A percentile compares a stretch with the other conserved stretches of the same genome.
These are phyloP conservation scores for Arachis hypogaea DNA, from an alignment of 306 rosid genomes.

Conservation along the genomic window DNA sequence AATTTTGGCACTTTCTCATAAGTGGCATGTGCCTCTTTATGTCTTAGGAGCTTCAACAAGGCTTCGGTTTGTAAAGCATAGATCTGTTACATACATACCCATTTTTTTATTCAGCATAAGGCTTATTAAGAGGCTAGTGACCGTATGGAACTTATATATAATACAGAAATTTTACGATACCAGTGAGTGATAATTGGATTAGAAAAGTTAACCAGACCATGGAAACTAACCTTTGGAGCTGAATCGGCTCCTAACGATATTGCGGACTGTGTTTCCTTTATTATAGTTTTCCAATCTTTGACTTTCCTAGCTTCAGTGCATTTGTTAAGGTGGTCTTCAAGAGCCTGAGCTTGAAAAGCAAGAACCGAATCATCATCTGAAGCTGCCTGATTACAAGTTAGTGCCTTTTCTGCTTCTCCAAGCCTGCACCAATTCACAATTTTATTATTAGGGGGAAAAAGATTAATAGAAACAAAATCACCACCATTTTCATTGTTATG, in stretches of 20 bases:
- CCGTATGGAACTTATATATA: background rate
- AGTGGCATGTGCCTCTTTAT: slow-evolving; percentile 71
- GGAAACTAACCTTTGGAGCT: slow-evolving; percentile 68
- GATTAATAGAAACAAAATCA: background rate
- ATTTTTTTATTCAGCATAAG: slow-evolving; percentile 29
- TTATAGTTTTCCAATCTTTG: slow-evolving; percentile 66
- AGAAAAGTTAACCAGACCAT: background rate
- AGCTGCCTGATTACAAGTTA: slow-evolving; percentile 55
- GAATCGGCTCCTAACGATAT: slow-evolving; percentile 76
- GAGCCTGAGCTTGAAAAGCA: slow-evolving; percentile 55
- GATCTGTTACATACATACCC: slow-evolving; percentile 47
- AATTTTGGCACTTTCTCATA: slow-evolving; percentile 67
- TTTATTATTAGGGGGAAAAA: slow-evolving; percentile 9
- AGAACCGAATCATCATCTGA: slow-evolving; percentile 44
- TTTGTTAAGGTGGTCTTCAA: slow-evolving; percentile 61
- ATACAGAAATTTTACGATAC: background rate
- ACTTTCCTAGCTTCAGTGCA: slow-evolving; percentile 65
- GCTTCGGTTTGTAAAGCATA: slow-evolving; percentile 92
- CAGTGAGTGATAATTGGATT: too few relatives aligned
- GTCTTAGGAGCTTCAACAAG: slow-evolving; percentile 66
- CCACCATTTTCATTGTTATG: background rate
- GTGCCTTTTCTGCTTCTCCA: slow-evolving; percentile 82
- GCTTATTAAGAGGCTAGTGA: background rate
- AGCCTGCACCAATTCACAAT: slow-evolving; percentile 53
- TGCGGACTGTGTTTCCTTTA: slow-evolving; percentile 70